Base-by-base conservation (phyloP, 2,329 filamentous ascomycete species). In the Pyrenochaeta sp. region DNA sequence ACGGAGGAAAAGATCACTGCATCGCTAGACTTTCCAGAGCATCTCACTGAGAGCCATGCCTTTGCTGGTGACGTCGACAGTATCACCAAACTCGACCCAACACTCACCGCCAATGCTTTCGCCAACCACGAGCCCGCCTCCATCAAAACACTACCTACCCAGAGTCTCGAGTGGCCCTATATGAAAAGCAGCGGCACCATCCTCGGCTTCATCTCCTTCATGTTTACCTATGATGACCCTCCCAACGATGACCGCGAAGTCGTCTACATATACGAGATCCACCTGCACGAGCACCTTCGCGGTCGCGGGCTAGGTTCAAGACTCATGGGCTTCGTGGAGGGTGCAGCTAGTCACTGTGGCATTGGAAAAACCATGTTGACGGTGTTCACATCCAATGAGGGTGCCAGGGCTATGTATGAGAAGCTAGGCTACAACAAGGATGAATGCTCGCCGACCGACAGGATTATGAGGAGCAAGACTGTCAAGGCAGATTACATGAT, bases 211-310 rank as follows among this genome's bases (percentile, higher is more conserved):
- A 80, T 83, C 1, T 90, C 71, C 29, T 78, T 90, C 63, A 89
- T 90, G 87, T 85, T 87, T 2, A 88, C 87, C 0, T 84, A 83
- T 64, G 89, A 91, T 67, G 85, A 87, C 56, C 61, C 69, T 1
- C 66, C 69, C 2, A 46, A 73, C 37, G 47, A 64, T 14, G 42
- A 68, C n/a, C 70, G 71, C n/a, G 80, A 86, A 0, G 89, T 92
- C 2, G 69, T 92, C 17, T 94, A 92, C 73, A 88, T 90, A 72
- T 94, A 92, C 71, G 90, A 94, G 75, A 85, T 94, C 31, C 90
- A 94, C 67, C 81, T 93, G 2, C 74, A 79, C 32, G 75, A 80
- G 1, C 74, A 78, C 1, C 70, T 90, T 4, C 83, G 85, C 61
- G 82, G 87, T 77, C 85, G 72, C 12, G 89, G 90, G 0, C 76